phyloP scores from a whole-genome alignment of 306 rosid species.

The Inga leiocalycina region DNA sequence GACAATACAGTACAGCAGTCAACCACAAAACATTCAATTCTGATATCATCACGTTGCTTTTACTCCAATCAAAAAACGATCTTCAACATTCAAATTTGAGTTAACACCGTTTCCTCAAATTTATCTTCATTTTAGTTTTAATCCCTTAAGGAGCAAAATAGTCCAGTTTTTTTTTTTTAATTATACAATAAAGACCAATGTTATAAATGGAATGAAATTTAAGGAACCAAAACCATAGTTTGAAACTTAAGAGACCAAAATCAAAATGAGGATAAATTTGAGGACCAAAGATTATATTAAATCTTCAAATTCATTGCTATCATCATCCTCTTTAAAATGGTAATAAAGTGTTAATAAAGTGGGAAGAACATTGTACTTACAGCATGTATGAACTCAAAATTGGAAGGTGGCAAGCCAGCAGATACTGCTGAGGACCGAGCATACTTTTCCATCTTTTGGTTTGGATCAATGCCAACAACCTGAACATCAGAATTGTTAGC shows the following conservation, averaged over 20 bases:
- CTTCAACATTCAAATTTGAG: not conserved
- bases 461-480: conserved; percentile 85
- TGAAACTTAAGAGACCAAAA: too few species aligned
- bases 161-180: too few species aligned
- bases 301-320: not conserved
- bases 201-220: too few species aligned
- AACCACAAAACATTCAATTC: not conserved
- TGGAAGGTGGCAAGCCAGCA: conserved; percentile 64
- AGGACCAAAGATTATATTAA: not conserved
- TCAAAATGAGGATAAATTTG: too few species aligned
- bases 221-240: too few species aligned
- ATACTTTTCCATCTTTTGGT: conserved; percentile 79
- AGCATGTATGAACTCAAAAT: conserved; percentile 77
- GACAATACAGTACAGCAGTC: not conserved
- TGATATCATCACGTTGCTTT: not conserved
- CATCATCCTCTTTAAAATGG: not conserved
- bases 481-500: conserved; percentile 49
- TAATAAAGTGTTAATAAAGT: not conserved
- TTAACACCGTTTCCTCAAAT: too few species aligned
- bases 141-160: too few species aligned
- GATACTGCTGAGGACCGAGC: conserved; percentile 62
- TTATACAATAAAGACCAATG: too few species aligned
- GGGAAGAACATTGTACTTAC: conserved; percentile 44
- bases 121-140: too few species aligned
- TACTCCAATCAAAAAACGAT: not conserved